These are phyloP conservation scores for Dendrothele bispora DNA, from an alignment of 768 basidiomycete species.

Conservation along the genomic window DNA sequence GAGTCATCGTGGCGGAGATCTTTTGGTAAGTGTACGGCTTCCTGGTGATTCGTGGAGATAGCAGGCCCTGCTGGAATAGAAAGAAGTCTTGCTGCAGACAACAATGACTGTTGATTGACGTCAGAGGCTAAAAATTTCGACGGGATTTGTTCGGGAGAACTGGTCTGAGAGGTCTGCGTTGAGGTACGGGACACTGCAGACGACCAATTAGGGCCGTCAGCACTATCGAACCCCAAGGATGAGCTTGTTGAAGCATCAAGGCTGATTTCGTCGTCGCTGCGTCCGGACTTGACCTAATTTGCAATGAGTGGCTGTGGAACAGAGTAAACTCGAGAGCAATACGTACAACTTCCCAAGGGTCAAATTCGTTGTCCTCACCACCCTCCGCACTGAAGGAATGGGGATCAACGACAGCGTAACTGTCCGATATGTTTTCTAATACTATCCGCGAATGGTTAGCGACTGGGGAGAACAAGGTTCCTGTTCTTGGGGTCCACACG, in stretches of 20 bases:
- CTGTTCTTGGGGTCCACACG: slow-evolving; percentile 15
- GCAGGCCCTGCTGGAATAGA: slow-evolving; percentile 5
- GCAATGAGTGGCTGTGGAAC: neutral
- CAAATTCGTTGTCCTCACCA: slow-evolving; percentile 34
- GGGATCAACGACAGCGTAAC: slow-evolving; percentile 46
- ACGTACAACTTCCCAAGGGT: slow-evolving; percentile 16
- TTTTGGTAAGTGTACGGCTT: too few species aligned
- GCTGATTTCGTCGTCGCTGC: slow-evolving; percentile 8
- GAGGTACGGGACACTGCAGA: slow-evolving; percentile 22
- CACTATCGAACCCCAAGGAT: slow-evolving; percentile 15
- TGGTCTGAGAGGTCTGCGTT: slow-evolving; percentile 24
- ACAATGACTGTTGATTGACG: too few species aligned
- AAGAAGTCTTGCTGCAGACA: slow-evolving; percentile 30
- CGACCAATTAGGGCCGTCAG: slow-evolving; percentile 16
- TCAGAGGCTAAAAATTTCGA: slow-evolving; percentile 18
- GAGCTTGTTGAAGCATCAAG: slow-evolving; percentile 22
- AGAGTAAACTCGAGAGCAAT: slow-evolving; percentile 16
- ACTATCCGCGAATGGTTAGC: slow-evolving; percentile 6
- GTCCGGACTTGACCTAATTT: slow-evolving; percentile 1
- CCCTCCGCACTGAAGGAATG: slow-evolving; percentile 25
- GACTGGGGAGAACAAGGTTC: slow-evolving; percentile 5
- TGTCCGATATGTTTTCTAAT: slow-evolving; percentile 34
- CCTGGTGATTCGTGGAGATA: too few species aligned
- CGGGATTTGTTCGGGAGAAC: slow-evolving; percentile 20
- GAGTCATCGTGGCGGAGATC: too few species aligned